phyloP scores from a whole-genome alignment of 2,329 filamentous ascomycete species.

The Grosmannia penicillata region DNA sequence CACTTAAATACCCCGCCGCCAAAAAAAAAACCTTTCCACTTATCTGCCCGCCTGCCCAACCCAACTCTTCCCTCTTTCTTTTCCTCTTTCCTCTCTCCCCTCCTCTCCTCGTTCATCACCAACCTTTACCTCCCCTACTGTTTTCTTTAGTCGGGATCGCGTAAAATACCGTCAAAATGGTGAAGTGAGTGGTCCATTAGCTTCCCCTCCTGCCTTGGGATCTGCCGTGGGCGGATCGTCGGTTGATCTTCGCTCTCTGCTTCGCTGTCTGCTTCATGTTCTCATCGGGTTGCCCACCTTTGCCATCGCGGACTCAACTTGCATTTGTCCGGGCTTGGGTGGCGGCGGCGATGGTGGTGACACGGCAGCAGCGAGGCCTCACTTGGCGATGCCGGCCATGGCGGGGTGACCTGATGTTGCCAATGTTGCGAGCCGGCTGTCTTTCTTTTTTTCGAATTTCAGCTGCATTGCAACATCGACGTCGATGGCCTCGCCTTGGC shows the following conservation, averaged over 20 bases:
- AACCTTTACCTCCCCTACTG: slow-evolving; percentile 9
- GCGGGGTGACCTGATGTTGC: too few relatives aligned
- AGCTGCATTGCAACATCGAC: too few relatives aligned
- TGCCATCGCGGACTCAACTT: too few relatives aligned
- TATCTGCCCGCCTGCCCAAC: slow-evolving; percentile 6
- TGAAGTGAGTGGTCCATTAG: slow-evolving; percentile 70
- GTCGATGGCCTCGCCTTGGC: too few relatives aligned
- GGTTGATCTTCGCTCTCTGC: not conserved
- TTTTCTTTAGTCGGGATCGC: slow-evolving; percentile 12
- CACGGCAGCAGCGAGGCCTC: too few relatives aligned
- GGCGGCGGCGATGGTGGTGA: too few relatives aligned
- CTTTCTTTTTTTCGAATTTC: too few relatives aligned
- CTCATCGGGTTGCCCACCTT: not conserved
- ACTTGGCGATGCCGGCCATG: too few relatives aligned
- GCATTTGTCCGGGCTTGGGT: too few relatives aligned
- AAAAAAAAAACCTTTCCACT: slow-evolving; percentile 7
- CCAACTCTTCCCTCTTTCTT: slow-evolving; percentile 4
- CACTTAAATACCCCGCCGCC: slow-evolving; percentile 10
- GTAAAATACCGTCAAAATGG: slow-evolving; percentile 85
- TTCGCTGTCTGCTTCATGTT: not conserved
- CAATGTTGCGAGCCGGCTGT: too few relatives aligned
- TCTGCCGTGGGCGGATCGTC: not conserved
- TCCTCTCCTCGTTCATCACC: slow-evolving; percentile 3
- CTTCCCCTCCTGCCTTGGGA: not conserved
- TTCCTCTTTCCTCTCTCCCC: slow-evolving; percentile 1